phyloP scores from a whole-genome alignment of 306 rosid genomes.

The Urtica urens region DNA sequence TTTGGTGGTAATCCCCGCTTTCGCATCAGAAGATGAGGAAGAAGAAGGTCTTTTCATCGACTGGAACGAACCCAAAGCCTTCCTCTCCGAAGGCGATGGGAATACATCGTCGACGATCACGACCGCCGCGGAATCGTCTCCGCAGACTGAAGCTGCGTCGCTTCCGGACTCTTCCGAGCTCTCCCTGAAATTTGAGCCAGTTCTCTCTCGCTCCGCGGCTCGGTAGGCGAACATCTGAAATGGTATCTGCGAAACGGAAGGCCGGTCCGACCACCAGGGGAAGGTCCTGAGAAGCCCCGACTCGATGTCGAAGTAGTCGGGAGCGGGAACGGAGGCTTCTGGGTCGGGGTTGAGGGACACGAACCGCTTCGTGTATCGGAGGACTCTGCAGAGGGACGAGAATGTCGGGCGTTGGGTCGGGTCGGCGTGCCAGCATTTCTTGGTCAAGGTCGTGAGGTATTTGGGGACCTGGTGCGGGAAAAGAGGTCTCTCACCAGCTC shows the following conservation, averaged over 20 bases:
- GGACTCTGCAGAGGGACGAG: slow-evolving; percentile 72
- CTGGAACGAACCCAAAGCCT: slow-evolving; percentile 27
- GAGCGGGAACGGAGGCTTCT: slow-evolving; percentile 31
- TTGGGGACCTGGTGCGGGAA: slow-evolving; percentile 59
- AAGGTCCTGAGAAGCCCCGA: slow-evolving; percentile 37
- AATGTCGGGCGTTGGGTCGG: slow-evolving; percentile 75
- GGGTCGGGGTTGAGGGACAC: slow-evolving; percentile 62
- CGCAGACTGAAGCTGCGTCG: slow-evolving; percentile 55
- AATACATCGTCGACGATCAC: slow-evolving; percentile 48
- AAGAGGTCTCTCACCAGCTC: slow-evolving; percentile 87
- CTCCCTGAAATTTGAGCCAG: slow-evolving; percentile 25
- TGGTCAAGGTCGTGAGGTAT: slow-evolving; percentile 56
- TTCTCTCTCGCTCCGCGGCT: slow-evolving; percentile 43
- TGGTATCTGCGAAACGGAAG: slow-evolving; percentile 42
- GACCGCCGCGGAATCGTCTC: slow-evolving; percentile 48
- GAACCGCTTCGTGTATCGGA: slow-evolving; percentile 53
- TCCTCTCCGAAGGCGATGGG: slow-evolving; percentile 35
- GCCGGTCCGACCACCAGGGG: slow-evolving; percentile 44
- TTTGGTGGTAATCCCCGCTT: slow-evolving; percentile 21
- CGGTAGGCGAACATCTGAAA: slow-evolving; percentile 70
- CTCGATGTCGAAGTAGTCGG: slow-evolving; percentile 75
- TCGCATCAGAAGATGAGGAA: slow-evolving; percentile 40
- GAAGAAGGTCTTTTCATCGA: slow-evolving; percentile 26
- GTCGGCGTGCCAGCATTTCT: slow-evolving; percentile 78
- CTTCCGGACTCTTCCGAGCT: slow-evolving; percentile 77